Base-by-base conservation (phyloP, 2,329 filamentous ascomycete genomes). In the Ramularia endophylla region DNA sequence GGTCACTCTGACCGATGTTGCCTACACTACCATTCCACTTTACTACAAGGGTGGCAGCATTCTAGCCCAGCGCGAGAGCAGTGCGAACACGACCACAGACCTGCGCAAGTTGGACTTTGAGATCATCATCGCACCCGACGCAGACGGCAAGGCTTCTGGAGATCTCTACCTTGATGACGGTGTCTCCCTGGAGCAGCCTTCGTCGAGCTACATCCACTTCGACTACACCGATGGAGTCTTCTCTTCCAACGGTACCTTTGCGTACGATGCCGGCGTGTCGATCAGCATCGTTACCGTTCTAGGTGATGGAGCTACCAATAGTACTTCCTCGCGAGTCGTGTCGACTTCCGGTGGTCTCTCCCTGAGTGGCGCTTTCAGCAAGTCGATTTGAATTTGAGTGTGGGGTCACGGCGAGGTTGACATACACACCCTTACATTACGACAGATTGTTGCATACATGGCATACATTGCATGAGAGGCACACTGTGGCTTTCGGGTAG, bases 101-200 rank as follows among this genome's bases (percentile, higher is more conserved):
- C 65, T 85, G 27, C 72, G 82, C 30, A 71, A 76, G 50, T 69
- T 83, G 52, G 70, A 80, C 51, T 90, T 90, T 65, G 74, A 81
- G 58, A 66, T 94, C 37, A 56, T 90, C 27, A 72, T 94, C 32
- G 81, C 85, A 0, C 73, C 84, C 0, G 78, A 74, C 5, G 56
- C 59, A 1, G 67, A 82, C 38, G 83, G 81, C 3, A 75, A 66
- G 5, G 87, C 87, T 0, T 61, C 58, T 1, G 87, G 87, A 0
- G 69, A 71, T 38, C 67, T 92, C 42, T 92, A 89, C 59, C 65
- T 92, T 4, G 87, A 92, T 52, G 86, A 94, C 46, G 87, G 87
- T 7, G 78, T 80, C 44, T 80, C 74, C 18, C 53, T 89, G 36
- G 66, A 75, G 44, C 84, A 85, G 61, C 28, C 47, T 64, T 2